phyloP scores from a whole-genome alignment of 352 stramenopile genomes.

The Aphanomyces astaci region DNA sequence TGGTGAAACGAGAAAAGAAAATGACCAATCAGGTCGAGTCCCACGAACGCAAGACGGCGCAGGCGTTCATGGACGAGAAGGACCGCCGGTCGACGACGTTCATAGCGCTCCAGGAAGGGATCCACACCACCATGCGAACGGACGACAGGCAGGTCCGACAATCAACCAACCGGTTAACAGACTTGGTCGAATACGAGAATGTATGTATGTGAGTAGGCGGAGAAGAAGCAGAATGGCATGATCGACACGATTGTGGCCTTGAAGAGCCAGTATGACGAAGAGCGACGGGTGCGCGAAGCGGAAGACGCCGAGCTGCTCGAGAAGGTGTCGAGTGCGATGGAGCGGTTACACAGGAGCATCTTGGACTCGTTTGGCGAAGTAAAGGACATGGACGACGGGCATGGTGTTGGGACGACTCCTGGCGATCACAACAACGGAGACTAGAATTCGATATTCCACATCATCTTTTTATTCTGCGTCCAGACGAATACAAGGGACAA shows the following conservation, averaged over 20 bases:
- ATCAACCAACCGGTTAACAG: constrained; percentile 13
- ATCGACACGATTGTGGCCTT: constrained; percentile 48
- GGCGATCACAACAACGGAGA: not conserved
- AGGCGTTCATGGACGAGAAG: constrained; percentile 65
- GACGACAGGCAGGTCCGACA: constrained; percentile 41
- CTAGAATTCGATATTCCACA: constrained; percentile 2
- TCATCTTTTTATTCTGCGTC: constrained; percentile 17
- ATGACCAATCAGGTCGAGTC: constrained; percentile 54
- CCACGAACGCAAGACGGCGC: constrained; percentile 50
- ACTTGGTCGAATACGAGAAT: constrained; percentile 24
- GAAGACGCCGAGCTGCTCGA: constrained; percentile 78
- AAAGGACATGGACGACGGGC: not conserved
- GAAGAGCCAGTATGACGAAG: constrained; percentile 41
- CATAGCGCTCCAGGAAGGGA: constrained; percentile 50
- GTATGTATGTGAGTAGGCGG: constrained; percentile 29
- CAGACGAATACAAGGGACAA: not conserved
- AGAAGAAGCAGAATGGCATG: constrained; percentile 39
- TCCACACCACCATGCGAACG: constrained; percentile 55
- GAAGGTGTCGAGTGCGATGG: constrained; percentile 66
- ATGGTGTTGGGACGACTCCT: not conserved
- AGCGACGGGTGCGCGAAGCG: constrained; percentile 40
- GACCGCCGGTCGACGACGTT: constrained; percentile 48
- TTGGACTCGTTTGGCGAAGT: constrained; percentile 64
- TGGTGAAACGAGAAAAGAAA: constrained; percentile 85
- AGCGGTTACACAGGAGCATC: constrained; percentile 68